These are phyloP conservation scores for Lepiota brunneoincarnata DNA, from an alignment of 768 basidiomycete species.

Conservation along the genomic window DNA sequence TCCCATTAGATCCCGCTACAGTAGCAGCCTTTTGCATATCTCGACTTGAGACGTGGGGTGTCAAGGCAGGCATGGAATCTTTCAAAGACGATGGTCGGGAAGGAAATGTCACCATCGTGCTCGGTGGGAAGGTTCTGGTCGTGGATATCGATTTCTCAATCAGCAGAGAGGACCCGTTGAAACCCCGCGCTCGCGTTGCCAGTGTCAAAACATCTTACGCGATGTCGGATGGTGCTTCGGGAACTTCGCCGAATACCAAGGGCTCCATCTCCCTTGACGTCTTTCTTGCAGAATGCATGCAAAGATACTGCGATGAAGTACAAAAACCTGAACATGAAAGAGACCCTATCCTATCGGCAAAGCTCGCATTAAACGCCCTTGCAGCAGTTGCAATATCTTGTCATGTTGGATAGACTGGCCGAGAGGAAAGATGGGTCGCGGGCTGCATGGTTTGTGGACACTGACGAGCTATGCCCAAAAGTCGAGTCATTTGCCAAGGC, in stretches of 20 bases:
- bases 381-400: constrained; percentile 63
- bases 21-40: constrained; percentile 58
- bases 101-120: constrained; percentile 51
- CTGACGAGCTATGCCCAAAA: constrained; percentile 50
- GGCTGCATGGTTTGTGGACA: constrained; percentile 72
- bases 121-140: constrained; percentile 80
- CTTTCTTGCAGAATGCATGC: constrained; percentile 55
- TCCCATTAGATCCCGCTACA: constrained; percentile 46
- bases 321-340: constrained; percentile 51
- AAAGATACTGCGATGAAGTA: constrained; percentile 57
- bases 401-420: constrained; percentile 70
- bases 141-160: constrained; percentile 69
- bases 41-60: constrained; percentile 60
- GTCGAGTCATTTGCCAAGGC: constrained; percentile 47
- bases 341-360: constrained; percentile 51
- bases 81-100: constrained; percentile 61
- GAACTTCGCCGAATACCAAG: constrained; percentile 37
- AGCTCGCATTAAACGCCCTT: constrained; percentile 45
- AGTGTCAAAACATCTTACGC: constrained; percentile 77
- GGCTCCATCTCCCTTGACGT: constrained; percentile 59
- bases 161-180: constrained; percentile 32
- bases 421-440: constrained; percentile 58
- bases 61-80: constrained; percentile 67
- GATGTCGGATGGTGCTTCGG: constrained; percentile 39
- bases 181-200: constrained; percentile 42